phyloP scores from a whole-genome alignment of 1,139 yeast species.

The Eremothecium sinecaudum region DNA sequence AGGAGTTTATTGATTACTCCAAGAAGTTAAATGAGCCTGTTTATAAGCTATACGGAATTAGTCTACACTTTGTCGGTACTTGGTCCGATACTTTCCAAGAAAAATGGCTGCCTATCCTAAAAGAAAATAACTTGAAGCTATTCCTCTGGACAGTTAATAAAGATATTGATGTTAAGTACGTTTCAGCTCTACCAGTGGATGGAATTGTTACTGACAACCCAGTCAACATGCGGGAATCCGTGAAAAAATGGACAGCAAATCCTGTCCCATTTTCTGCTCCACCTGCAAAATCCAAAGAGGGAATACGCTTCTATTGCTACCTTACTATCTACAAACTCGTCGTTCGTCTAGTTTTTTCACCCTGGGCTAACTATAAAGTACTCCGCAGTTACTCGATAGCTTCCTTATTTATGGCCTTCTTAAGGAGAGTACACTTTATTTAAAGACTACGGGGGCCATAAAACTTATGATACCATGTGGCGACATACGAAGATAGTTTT shows the following conservation, averaged over 20 bases:
- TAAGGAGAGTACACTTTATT: constrained; percentile 19
- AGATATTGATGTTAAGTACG: constrained; percentile 35
- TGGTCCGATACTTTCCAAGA: constrained; percentile 36
- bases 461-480: too few relatives aligned
- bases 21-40: constrained; percentile 30
- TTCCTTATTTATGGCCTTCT: constrained; percentile 14
- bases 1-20: constrained; percentile 30
- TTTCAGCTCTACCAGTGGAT: constrained; percentile 38
- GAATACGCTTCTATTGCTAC: constrained; percentile 21
- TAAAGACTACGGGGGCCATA: too few relatives aligned
- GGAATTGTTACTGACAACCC: constrained; percentile 63
- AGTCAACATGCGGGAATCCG: constrained; percentile 11
- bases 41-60: constrained; percentile 36
- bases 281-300: constrained; percentile 16
- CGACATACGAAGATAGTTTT: too few relatives aligned
- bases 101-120: constrained; percentile 31
- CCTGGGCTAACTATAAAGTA: constrained; percentile 22
- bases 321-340: constrained; percentile 17
- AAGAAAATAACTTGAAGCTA: constrained; percentile 41
- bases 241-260: constrained; percentile 7
- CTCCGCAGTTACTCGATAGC: constrained; percentile 20
- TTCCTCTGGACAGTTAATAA: constrained; percentile 80
- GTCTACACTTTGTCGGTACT: constrained; percentile 36
- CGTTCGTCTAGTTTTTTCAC: constrained; percentile 17
- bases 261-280: constrained; percentile 17